Base-by-base conservation (phyloP, 2,329 filamentous ascomycete species). In the Colletotrichum salicis region DNA sequence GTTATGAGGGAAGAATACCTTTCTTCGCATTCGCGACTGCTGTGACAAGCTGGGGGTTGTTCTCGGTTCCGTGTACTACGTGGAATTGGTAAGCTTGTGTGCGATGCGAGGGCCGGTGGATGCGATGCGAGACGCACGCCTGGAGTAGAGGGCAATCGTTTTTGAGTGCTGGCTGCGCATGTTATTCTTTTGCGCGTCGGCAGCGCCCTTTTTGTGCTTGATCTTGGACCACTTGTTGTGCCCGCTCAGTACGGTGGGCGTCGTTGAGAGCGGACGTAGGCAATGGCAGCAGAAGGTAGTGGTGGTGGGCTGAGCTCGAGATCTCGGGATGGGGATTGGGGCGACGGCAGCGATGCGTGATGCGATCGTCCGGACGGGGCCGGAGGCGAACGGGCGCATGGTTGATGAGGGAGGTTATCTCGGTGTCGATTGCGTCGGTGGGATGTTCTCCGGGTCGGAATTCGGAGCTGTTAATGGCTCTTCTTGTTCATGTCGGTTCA, bases 181-280 rank as follows among this genome's bases (percentile, higher is more conserved):
- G 55, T 88, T 88, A 82, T 91, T 94, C 82, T 95, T 97, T 76
- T 92, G 91, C 71, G 88, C 88, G 81, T 99, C 96, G 70, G 92
- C 93, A 73, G 92, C 94, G 63, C 92, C 95, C 82, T 99, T 99
- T 81, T 96, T 94, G 82, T 98, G 96, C 79, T 92, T 94, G 83
- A 98, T 98, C 78, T 96, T 97, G 70, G 94, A 95, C 96, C 96
- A 99, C 80, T 95, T 93, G 82, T 92, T 97, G 83, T 97, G 95
- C 15, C 95, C 95, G 29, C 92, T 91, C 72, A 83, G 82, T 15
- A 82, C 78, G 8, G 77, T 70, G 10, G 85, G 75, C 19, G 84
- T 86, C 19, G 84, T 84, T 67, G 80, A 80, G 71, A 92, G 86
- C 45, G 80, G 77, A 65, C 88, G 87, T 69, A 83, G 79, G 74